A percentile compares a stretch with the other conserved stretches of the same genome.
These are phyloP conservation scores for Cercophora sp. DNA, from an alignment of 495 filamentous ascomycete species.

Conservation along the genomic window DNA sequence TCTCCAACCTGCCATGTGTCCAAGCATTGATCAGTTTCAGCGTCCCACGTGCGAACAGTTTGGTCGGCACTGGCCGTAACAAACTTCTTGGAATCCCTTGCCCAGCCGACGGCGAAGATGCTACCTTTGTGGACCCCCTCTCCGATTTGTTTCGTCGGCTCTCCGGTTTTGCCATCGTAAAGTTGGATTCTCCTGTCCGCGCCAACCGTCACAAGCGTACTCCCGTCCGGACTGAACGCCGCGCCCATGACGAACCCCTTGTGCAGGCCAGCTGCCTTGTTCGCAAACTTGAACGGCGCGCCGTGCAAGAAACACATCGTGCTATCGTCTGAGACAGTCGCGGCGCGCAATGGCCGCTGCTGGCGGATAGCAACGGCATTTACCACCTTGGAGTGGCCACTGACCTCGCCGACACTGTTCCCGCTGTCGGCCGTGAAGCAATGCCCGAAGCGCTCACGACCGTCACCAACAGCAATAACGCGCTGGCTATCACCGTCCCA, in stretches of 20 bases:
- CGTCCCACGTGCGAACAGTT: slow-evolving; percentile 87
- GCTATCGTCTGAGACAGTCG: slow-evolving; percentile 85
- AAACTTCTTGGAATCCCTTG: slow-evolving; percentile 80
- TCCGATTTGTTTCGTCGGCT: slow-evolving; percentile 69
- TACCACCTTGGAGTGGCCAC: slow-evolving; percentile 83
- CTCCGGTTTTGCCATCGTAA: slow-evolving; percentile 93
- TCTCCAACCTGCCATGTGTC: slow-evolving; percentile 87
- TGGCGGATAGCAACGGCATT: slow-evolving; percentile 88
- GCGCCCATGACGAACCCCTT: slow-evolving; percentile 84
- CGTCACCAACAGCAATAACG: slow-evolving; percentile 92
- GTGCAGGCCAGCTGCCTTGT: slow-evolving; percentile 67
- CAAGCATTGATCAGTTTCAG: slow-evolving; percentile 66
- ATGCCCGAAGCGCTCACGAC: slow-evolving; percentile 88
- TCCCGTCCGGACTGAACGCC: slow-evolving; percentile 87
- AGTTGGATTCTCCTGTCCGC: slow-evolving; percentile 85
- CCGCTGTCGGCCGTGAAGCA: slow-evolving; percentile 94
- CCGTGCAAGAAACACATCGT: slow-evolving; percentile 89
- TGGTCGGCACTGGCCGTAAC: slow-evolving; percentile 91
- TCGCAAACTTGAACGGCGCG: slow-evolving; percentile 90
- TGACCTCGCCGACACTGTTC: slow-evolving; percentile 91
- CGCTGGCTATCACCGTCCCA: slow-evolving; percentile 98
- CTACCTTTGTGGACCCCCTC: slow-evolving; percentile 84
- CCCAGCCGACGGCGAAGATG: slow-evolving; percentile 89
- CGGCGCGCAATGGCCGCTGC: slow-evolving; percentile 82
- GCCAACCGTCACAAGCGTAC: slow-evolving; percentile 78